A percentile compares a stretch with the other conserved stretches of the same genome.
These are phyloP conservation scores for Fusarium ramigenum DNA, from an alignment of 2,329 filamentous ascomycete species.

Conservation along the genomic window DNA sequence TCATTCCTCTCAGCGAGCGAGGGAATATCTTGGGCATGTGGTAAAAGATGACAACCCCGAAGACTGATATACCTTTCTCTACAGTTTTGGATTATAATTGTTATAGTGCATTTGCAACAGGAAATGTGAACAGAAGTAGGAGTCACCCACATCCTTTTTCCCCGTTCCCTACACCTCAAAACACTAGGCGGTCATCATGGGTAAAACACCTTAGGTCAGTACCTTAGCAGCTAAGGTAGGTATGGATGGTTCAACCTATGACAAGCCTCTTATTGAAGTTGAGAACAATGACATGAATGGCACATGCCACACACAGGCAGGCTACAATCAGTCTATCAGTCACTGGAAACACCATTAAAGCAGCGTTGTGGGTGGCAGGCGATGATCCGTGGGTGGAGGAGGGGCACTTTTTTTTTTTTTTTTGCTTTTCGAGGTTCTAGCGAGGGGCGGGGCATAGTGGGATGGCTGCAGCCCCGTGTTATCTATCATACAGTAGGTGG, in stretches of 20 bases:
- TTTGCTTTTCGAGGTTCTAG: not conserved
- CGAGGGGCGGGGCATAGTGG: constrained; percentile 21
- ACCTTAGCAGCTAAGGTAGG: not conserved
- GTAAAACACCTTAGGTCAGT: not conserved
- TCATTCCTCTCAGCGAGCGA: not conserved
- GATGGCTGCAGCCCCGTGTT: not conserved
- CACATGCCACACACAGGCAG: not conserved
- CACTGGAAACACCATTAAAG: constrained; percentile 11
- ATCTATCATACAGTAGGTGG: not conserved
- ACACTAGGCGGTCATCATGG: not conserved
- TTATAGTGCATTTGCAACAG: not conserved
- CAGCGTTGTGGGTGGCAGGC: constrained; percentile 20
- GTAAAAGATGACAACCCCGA: not conserved
- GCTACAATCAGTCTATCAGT: constrained; percentile 8
- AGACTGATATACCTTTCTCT: not conserved
- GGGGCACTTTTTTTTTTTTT: constrained; percentile 10
- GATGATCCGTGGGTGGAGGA: constrained; percentile 26
- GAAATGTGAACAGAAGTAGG: not conserved
- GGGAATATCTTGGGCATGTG: not conserved
- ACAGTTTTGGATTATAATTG: not conserved
- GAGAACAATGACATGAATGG: not conserved
- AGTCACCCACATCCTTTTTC: not conserved
- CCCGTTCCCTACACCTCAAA: not conserved
- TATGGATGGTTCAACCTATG: not conserved
- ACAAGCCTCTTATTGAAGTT: not conserved